phyloP scores from a whole-genome alignment of 176 grass and related monocot genomes.

The Tuctoria greenei region DNA sequence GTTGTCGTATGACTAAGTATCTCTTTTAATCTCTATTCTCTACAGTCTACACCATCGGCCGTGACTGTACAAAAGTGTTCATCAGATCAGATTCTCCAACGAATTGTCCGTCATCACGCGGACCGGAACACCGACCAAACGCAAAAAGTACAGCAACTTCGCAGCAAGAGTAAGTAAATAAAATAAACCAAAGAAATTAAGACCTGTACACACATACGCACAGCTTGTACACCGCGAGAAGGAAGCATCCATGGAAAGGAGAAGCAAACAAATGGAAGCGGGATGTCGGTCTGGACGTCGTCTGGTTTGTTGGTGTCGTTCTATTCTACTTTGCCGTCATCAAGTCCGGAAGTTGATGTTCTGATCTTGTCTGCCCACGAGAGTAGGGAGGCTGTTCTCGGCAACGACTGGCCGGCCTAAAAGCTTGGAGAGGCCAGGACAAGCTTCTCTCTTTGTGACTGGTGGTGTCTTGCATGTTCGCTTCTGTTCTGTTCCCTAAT shows the following conservation, averaged over 20 bases:
- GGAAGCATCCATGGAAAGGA: conserved; percentile 38
- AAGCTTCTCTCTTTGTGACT: conserved; percentile 9
- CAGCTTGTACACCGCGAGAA: not conserved
- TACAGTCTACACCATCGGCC: too few species aligned
- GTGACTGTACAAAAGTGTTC: too few species aligned
- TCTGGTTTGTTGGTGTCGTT: not conserved
- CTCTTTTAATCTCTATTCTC: too few species aligned
- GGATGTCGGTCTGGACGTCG: too few species aligned
- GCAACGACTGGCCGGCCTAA: conserved; percentile 24
- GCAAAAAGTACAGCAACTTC: too few species aligned
- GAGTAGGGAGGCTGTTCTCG: conserved; percentile 30
- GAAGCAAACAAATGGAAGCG: conserved; percentile 53
- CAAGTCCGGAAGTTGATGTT: conserved; percentile 25
- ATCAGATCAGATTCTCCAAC: too few species aligned
- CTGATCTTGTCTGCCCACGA: conserved; percentile 40
- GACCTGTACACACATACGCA: conserved; percentile 32
- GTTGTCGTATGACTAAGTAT: too few species aligned
- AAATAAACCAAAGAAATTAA: not conserved
- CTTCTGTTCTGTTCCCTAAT: not conserved
- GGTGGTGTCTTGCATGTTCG: not conserved
- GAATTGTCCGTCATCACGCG: too few species aligned
- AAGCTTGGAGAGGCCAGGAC: not conserved
- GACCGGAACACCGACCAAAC: too few species aligned
- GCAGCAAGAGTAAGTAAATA: too few species aligned
- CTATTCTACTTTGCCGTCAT: conserved; percentile 33